phyloP scores from a whole-genome alignment of 768 basidiomycete species.

The Phylloporus sp. region DNA sequence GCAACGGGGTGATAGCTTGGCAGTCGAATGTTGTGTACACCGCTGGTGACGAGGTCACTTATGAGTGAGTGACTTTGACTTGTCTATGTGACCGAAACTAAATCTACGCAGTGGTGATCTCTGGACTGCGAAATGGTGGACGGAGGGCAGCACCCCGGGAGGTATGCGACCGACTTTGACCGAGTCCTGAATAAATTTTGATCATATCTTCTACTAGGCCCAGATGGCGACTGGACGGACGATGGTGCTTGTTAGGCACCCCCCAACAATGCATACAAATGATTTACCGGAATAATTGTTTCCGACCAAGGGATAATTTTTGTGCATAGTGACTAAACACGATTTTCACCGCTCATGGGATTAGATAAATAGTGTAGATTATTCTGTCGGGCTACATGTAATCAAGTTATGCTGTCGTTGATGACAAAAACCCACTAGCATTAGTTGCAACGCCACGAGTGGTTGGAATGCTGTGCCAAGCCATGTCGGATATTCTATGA shows the following conservation, averaged over 20 bases:
- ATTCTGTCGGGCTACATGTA: not conserved
- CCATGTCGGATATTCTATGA: not conserved
- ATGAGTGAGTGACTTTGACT: slow-evolving; percentile 37
- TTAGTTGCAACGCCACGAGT: not conserved
- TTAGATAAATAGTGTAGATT: not conserved
- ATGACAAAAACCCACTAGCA: not conserved
- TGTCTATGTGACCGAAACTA: not conserved
- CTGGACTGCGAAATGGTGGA: slow-evolving; percentile 62
- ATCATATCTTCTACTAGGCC: slow-evolving; percentile 29
- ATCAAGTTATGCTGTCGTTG: not conserved
- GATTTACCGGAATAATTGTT: not conserved
- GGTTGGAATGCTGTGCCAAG: not conserved
- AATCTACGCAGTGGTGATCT: slow-evolving; percentile 22
- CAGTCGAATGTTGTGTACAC: slow-evolving; percentile 41
- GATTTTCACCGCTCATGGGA: not conserved
- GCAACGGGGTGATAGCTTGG: slow-evolving; percentile 51
- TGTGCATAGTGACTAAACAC: not conserved
- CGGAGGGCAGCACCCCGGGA: slow-evolving; percentile 49
- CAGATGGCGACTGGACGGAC: slow-evolving; percentile 53
- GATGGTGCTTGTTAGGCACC: slow-evolving; percentile 45
- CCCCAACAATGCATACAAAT: not conserved
- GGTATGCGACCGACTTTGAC: slow-evolving; percentile 20
- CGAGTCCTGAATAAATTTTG: not conserved
- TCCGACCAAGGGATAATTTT: not conserved
- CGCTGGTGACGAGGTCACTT: slow-evolving; percentile 51